These are phyloP conservation scores for Volvox carteri DNA, from an alignment of 163 green algal genomes.

Conservation along the genomic window DNA sequence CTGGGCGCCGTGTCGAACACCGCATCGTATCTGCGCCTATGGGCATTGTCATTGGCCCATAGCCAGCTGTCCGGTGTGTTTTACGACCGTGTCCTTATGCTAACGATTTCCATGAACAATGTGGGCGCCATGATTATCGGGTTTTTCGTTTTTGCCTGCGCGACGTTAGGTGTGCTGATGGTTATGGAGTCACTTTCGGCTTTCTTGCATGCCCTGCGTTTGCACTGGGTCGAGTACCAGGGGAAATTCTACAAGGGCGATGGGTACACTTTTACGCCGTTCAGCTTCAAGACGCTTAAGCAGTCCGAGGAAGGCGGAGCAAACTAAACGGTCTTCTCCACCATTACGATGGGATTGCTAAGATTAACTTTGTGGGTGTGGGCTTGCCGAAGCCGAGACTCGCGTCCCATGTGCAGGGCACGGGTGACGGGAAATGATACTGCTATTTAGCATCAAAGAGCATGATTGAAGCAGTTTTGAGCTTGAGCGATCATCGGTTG, in stretches of 20 bases:
- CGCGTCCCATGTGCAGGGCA: no score
- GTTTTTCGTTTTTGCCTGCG: slow-evolving; percentile 94
- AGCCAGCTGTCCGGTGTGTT: slow-evolving; percentile 94
- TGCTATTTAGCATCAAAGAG: no score
- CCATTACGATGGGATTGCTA: no score
- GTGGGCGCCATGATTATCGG: slow-evolving; percentile 66
- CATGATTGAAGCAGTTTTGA: no score
- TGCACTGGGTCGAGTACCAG: slow-evolving; percentile 97
- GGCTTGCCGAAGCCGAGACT: no score
- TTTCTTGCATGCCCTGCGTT: slow-evolving; percentile 98
- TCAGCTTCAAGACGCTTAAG: slow-evolving; percentile 52
- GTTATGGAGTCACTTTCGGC: slow-evolving; percentile 98
- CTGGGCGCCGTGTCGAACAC: slow-evolving; percentile 99
- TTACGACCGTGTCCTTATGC: slow-evolving; percentile 97
- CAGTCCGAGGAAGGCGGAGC: background rate
- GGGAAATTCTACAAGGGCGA: slow-evolving; percentile 91
- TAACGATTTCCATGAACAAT: slow-evolving; percentile 66
- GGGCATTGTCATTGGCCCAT: slow-evolving; percentile 98
- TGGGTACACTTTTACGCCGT: slow-evolving; percentile 80
- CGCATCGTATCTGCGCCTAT: slow-evolving; percentile 97
- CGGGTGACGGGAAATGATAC: no score
- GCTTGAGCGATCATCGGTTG: no score
- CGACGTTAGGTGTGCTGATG: slow-evolving; percentile 98
- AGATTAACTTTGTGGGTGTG: no score
- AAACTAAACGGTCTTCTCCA: background rate